Evolutionary conservation across 306 rosid species (phyloP), one percentile per base, ranked within the genome.

Genomic region (Glycine latifolia): DNA sequence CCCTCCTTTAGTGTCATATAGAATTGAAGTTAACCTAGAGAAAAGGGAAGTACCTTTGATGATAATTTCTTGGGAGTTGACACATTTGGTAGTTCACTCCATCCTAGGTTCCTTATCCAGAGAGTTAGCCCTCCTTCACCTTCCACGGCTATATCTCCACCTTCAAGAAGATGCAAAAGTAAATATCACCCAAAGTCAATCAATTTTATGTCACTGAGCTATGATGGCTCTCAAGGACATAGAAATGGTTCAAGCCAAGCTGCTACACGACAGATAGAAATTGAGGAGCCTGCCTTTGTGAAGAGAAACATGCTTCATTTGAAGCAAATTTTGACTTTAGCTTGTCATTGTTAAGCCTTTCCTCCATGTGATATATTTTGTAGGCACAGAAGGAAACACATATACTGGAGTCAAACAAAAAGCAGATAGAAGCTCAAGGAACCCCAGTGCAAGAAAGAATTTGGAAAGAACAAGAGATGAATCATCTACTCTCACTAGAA

Each of bases 141-240:
- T 54, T 47, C 4, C 59, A 49, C 53, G 10, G 6, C 10, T 7
- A 44, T 9, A 44, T 44, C 48, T 44, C 48, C 48, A 44, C 10
- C 48, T 44, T 44, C 48, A 58, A 71, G 54, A 55, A 26, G 31
- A 26, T 12, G 9, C 44, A 48, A 61, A 48, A 49, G 53, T 58
- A 62, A 39, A 56, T 1, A 12, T 69, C 81, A 17, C 63, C 53
- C 54, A 5, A 4, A 9, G 41, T 59, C 78, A 73, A 8, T 10
- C 59, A 77, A 71, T 60, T 41, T 41, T 50, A 31, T 35, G 31
- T 47, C 55, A 58, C 69, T 46, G 13, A 78, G 56, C 73, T 58
- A 35, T n/a, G 11, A 26, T 4, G 67, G 7, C 3, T 60, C 67
- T 26, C 67, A 10, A 60, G 67, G 39, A 60, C n/a, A 60, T 10